Conservation (phyloP, 768 basidiomycete species). For the Mycena galopus region DNA sequence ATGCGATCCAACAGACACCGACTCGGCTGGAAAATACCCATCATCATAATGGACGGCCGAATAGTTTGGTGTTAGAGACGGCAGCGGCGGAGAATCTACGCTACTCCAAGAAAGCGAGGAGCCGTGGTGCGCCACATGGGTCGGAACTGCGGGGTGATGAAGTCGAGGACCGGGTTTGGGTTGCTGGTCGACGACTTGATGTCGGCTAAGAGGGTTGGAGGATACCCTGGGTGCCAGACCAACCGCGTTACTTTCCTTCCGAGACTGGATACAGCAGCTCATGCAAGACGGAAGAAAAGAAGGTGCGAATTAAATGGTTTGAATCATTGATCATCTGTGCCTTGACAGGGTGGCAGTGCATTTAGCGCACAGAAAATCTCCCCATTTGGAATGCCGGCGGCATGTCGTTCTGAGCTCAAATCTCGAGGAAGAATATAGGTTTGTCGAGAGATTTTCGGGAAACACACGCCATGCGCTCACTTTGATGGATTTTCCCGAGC, state of each 20-base stretch:
- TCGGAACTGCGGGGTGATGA: constrained; percentile 51
- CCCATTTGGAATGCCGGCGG: constrained; percentile 24
- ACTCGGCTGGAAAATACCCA: constrained; percentile 23
- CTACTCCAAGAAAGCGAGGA: constrained; percentile 52
- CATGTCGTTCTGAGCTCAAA: not conserved
- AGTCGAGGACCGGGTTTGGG: constrained; percentile 55
- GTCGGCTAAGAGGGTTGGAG: constrained; percentile 49
- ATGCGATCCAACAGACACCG: constrained; percentile 21
- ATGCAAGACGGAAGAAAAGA: constrained; percentile 51
- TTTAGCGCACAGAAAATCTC: not conserved
- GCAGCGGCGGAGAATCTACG: constrained; percentile 40
- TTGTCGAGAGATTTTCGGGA: not conserved
- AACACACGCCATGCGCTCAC: not conserved
- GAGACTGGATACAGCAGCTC: constrained; percentile 75
- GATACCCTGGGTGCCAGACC: constrained; percentile 46
- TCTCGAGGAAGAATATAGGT: not conserved
- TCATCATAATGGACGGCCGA: constrained; percentile 20
- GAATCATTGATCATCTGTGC: not conserved
- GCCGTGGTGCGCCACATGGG: constrained; percentile 52
- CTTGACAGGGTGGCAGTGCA: constrained; percentile 24
- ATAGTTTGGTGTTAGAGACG: constrained; percentile 7
- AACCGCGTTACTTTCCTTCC: constrained; percentile 36
- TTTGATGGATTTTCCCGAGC: not conserved
- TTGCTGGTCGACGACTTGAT: constrained; percentile 63
- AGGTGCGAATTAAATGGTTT: not conserved